phyloP scores from a whole-genome alignment of 2,329 filamentous ascomycete genomes.

The Talaromyces amestolkiae region DNA sequence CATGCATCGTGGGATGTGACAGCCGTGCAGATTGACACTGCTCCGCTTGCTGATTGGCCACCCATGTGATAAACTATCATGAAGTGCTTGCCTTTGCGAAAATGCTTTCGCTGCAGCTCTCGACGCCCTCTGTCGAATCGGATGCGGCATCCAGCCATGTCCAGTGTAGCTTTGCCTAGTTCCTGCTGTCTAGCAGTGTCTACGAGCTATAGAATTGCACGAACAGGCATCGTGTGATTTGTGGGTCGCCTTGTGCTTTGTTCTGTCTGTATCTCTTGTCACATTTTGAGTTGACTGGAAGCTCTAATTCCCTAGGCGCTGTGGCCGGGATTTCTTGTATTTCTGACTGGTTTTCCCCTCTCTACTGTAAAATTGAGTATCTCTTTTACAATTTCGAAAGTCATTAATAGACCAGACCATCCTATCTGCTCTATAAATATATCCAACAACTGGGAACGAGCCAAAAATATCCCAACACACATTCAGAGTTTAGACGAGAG shows the following conservation, averaged over 20 bases:
- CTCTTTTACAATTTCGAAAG: neutral
- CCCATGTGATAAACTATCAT: slow-evolving; percentile 9
- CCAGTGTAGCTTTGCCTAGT: neutral
- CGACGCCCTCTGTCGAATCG: slow-evolving; percentile 12
- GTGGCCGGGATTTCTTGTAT: neutral
- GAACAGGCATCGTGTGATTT: slow-evolving; percentile 11
- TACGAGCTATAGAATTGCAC: neutral
- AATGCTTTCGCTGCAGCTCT: slow-evolving; percentile 8
- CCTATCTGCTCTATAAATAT: slow-evolving; percentile 2
- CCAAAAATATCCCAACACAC: neutral
- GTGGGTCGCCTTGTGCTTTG: slow-evolving; percentile 11
- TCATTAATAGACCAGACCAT: neutral
- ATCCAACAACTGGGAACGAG: neutral
- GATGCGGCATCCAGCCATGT: neutral
- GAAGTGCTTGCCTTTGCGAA: neutral
- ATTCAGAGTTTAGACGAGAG: neutral
- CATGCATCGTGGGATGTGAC: slow-evolving; percentile 17
- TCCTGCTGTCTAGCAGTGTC: neutral
- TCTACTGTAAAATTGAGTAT: neutral
- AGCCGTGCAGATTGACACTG: slow-evolving; percentile 15
- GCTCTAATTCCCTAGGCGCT: neutral
- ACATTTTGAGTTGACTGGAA: neutral
- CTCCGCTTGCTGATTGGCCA: slow-evolving; percentile 12
- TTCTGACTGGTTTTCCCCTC: slow-evolving; percentile 10
- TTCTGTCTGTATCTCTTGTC: slow-evolving; percentile 7